Conservation (phyloP, 2,329 filamentous ascomycete species). For the Magnaporthales sp. region DNA sequence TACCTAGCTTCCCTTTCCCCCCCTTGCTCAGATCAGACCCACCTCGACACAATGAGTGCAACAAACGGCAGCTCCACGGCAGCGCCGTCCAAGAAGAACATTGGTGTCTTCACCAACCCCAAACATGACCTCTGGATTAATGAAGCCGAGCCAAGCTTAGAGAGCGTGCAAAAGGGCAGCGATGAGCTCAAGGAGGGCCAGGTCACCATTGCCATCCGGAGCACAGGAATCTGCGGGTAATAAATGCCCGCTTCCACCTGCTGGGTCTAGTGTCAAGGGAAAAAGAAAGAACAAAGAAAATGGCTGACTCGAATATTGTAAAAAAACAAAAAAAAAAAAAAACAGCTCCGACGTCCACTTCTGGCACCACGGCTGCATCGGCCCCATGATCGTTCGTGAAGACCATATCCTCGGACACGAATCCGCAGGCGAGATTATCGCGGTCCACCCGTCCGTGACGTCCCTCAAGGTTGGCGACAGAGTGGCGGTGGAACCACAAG, state of each 20-base stretch:
- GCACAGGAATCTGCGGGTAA: constrained; percentile 93
- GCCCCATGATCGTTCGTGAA: constrained; percentile 84
- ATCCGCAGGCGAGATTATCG: constrained; percentile 75
- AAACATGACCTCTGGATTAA: constrained; percentile 85
- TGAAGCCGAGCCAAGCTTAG: constrained; percentile 65
- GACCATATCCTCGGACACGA: constrained; percentile 94
- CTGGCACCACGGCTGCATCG: constrained; percentile 92
- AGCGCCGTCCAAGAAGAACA: constrained; percentile 67
- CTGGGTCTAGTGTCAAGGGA: background rate
- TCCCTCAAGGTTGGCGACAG: constrained; percentile 76
- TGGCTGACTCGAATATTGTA: background rate
- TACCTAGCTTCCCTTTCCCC: background rate
- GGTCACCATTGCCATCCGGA: constrained; percentile 82
- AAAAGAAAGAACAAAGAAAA: background rate
- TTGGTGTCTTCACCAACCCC: constrained; percentile 93
- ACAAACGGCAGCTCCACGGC: constrained; percentile 12
- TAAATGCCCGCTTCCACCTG: background rate
- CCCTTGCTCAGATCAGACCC: background rate
- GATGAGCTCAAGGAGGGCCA: constrained; percentile 68
- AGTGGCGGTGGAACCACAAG: constrained; percentile 88
- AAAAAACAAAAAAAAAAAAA: no score
- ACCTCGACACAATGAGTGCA: background rate
- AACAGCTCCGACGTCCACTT: constrained; percentile 87
- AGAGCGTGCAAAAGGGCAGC: constrained; percentile 61
- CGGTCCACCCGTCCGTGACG: constrained; percentile 72